A percentile compares a stretch with the other conserved stretches of the same genome.
Evolutionary conservation across 129 eudicot genomes (phyloP).

Genomic region (Pulicaria dysenterica): DNA sequence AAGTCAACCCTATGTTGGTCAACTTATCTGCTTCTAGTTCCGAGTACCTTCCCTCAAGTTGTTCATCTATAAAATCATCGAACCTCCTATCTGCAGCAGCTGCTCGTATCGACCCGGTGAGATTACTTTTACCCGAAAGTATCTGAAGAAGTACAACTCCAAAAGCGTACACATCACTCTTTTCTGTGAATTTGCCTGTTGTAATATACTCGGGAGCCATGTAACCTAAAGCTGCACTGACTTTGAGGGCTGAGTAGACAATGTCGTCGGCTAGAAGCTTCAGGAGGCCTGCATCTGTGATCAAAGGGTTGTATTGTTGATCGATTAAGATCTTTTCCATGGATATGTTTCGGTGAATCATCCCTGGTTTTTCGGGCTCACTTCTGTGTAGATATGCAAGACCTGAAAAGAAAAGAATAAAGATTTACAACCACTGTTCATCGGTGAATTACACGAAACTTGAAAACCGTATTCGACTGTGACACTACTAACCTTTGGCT

Average conservation of each 20-base stretch:
- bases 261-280: constrained; percentile 91
- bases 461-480: background rate
- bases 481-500: constrained; percentile 65
- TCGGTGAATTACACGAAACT: no score
- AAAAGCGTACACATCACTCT: constrained; percentile 88
- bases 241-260: constrained; percentile 83
- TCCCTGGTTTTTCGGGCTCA: constrained; percentile 53
- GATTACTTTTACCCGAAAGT: constrained; percentile 63
- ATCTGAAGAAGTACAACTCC: constrained; percentile 82
- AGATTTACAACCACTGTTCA: no score
- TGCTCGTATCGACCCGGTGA: constrained; percentile 37
- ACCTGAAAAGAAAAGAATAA: constrained; percentile 37
- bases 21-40: constrained; percentile 50
- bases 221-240: constrained; percentile 91
- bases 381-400: constrained; percentile 60
- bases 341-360: constrained; percentile 80
- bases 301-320: constrained; percentile 62
- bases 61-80: constrained; percentile 55
- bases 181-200: constrained; percentile 84
- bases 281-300: constrained; percentile 70
- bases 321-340: constrained; percentile 72
- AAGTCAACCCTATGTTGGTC: constrained; percentile 50
- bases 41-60: constrained; percentile 53
- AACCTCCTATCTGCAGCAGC: constrained; percentile 62
- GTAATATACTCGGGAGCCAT: constrained; percentile 95